Conservation (phyloP, 148 eudicot species). For the Dianthus caryophyllus region DNA sequence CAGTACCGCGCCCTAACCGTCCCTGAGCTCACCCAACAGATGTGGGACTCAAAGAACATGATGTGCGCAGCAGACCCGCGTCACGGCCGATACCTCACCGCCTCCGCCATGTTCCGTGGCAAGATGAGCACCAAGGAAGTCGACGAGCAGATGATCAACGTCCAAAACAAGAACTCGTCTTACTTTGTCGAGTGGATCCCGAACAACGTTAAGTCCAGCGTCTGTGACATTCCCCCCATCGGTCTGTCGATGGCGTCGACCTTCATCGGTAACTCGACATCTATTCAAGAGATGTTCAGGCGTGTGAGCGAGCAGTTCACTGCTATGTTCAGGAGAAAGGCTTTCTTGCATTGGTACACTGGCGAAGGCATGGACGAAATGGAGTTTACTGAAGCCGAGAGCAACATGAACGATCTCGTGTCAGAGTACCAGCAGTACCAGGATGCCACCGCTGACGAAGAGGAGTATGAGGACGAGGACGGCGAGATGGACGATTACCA, state of each 20-base stretch:
- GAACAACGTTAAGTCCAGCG: constrained; percentile 44
- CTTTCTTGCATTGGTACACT: constrained; percentile 87
- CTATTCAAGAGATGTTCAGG: constrained; percentile 39
- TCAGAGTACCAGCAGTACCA: constrained; percentile 38
- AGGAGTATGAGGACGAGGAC: constrained; percentile 28
- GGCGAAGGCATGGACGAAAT: constrained; percentile 91
- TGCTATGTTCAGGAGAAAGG: constrained; percentile 62
- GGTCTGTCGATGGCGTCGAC: constrained; percentile 42
- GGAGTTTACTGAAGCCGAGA: constrained; percentile 86
- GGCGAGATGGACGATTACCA: constrained; percentile 21
- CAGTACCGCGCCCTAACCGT: constrained; percentile 43
- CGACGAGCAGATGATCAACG: constrained; percentile 46
- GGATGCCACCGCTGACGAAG: constrained; percentile 38
- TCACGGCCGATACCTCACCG: constrained; percentile 47
- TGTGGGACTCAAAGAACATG: constrained; percentile 57
- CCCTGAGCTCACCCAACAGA: constrained; percentile 51
- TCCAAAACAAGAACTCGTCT: constrained; percentile 46
- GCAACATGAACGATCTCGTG: constrained; percentile 48
- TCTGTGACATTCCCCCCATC: constrained; percentile 39
- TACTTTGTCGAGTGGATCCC: constrained; percentile 52
- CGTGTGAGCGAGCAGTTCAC: constrained; percentile 40
- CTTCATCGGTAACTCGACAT: constrained; percentile 36
- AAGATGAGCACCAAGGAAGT: constrained; percentile 55
- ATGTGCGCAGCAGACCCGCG: constrained; percentile 55
- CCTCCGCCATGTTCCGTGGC: constrained; percentile 50